phyloP scores from a whole-genome alignment of 495 filamentous ascomycete species.

The Tetracladium marchalianum region DNA sequence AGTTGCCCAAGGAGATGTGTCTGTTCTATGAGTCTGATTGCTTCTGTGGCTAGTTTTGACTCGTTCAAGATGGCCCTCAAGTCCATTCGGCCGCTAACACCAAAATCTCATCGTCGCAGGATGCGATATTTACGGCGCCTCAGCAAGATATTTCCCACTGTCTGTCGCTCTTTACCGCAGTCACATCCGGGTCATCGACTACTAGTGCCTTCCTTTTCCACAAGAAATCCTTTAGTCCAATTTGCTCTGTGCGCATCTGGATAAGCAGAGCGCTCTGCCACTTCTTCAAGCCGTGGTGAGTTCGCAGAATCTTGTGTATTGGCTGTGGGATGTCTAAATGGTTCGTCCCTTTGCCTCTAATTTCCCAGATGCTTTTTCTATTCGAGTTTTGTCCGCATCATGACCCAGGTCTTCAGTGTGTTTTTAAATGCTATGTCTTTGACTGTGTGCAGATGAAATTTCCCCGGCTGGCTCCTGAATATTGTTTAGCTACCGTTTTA shows the following conservation, averaged over 20 bases:
- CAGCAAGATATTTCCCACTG: constrained; percentile 11
- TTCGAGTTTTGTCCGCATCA: neutral
- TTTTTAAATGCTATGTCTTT: neutral
- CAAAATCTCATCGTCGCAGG: neutral
- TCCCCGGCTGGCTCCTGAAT: neutral
- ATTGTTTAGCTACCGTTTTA: neutral
- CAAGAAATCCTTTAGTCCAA: constrained; percentile 17
- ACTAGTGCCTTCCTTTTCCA: constrained; percentile 10
- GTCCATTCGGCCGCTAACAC: neutral
- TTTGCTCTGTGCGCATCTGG: constrained; percentile 17
- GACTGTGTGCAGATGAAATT: neutral
- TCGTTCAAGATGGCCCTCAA: constrained; percentile 4
- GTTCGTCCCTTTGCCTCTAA: neutral
- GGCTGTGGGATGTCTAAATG: neutral
- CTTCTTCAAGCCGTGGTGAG: constrained; percentile 5
- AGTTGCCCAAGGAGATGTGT: too few species aligned
- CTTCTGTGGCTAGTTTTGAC: too few species aligned
- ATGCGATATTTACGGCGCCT: constrained; percentile 2
- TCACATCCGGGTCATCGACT: constrained; percentile 6
- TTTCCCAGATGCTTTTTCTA: neutral
- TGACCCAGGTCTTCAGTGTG: neutral
- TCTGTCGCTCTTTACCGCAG: constrained; percentile 10
- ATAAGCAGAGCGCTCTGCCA: constrained; percentile 10
- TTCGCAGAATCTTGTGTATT: neutral
- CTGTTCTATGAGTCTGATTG: too few species aligned